These are phyloP conservation scores for Entamoeba invadens DNA, from an alignment of 208 protist species.

Conservation along the genomic window DNA sequence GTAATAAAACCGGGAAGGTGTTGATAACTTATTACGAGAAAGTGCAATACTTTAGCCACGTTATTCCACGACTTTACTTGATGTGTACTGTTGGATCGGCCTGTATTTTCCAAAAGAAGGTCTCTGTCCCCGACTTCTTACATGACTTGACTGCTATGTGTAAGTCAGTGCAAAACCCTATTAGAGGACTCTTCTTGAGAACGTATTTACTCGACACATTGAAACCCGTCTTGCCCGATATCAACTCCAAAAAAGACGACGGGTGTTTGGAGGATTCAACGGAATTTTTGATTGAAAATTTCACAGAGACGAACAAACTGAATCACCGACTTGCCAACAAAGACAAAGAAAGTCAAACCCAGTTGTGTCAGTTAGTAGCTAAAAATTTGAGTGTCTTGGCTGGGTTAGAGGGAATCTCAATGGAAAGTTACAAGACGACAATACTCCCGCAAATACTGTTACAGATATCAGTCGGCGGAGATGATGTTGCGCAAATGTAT, in stretches of 20 bases:
- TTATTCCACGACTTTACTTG: conserved; percentile 21
- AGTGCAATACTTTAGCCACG: background rate
- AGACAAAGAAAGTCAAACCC: background rate
- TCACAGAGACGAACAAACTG: conserved; percentile 1
- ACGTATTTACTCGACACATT: conserved; percentile 11
- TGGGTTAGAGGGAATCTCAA: background rate
- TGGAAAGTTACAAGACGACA: background rate
- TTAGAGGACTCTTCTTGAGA: conserved; percentile 25
- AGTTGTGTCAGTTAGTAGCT: background rate
- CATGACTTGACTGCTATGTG: conserved; percentile 29
- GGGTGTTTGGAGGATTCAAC: background rate
- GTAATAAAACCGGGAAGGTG: background rate
- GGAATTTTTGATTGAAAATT: background rate
- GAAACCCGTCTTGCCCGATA: conserved; percentile 11
- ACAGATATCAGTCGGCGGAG: background rate
- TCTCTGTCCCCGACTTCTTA: background rate
- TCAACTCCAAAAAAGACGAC: background rate
- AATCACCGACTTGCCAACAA: background rate
- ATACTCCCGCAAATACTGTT: background rate
- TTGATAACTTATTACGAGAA: background rate
- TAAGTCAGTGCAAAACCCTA: conserved; percentile 29
- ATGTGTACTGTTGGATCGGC: conserved; percentile 6
- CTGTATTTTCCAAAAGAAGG: background rate
- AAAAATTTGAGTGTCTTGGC: background rate
- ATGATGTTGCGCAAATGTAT: background rate